phyloP scores from a whole-genome alignment of 139 green algal genomes.

The Chlamydomonas schloesseri region DNA sequence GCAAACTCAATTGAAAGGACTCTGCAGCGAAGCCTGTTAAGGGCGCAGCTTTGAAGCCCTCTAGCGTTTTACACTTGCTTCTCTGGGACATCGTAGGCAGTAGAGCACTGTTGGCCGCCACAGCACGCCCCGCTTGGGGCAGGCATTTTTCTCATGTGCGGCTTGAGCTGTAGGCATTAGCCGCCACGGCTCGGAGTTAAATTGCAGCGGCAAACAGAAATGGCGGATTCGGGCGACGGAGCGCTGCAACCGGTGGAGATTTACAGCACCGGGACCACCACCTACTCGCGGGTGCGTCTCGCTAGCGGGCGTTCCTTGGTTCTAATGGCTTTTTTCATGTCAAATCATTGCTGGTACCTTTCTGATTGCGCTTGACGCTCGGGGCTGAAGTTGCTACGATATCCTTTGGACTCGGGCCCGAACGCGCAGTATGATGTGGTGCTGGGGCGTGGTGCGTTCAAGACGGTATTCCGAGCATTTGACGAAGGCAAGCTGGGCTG shows the following conservation, averaged over 20 bases:
- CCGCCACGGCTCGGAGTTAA: neutral
- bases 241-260: constrained; percentile 36
- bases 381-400: too few species aligned
- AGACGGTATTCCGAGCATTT: constrained; percentile 98
- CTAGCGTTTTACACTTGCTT: too few species aligned
- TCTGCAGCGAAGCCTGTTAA: too few species aligned
- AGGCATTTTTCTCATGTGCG: neutral
- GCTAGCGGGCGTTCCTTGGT: too few species aligned
- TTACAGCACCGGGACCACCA: constrained; percentile 18
- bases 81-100: too few species aligned
- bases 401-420: neutral
- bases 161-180: neutral
- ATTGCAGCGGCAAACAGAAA: neutral
- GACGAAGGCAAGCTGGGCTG: constrained; percentile 76
- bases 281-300: constrained; percentile 25
- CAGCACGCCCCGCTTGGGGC: neutral
- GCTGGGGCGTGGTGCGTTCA: constrained; percentile 96
- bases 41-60: too few species aligned
- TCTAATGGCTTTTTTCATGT: too few species aligned
- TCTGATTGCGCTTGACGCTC: too few species aligned
- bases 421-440: constrained; percentile 79
- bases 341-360: too few species aligned
- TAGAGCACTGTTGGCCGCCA: too few species aligned
- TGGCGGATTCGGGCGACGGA: constrained; percentile 16
- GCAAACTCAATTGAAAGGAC: too few species aligned